Conservation (phyloP, 495 filamentous ascomycete species). For the Penicillium longicatenatum region DNA sequence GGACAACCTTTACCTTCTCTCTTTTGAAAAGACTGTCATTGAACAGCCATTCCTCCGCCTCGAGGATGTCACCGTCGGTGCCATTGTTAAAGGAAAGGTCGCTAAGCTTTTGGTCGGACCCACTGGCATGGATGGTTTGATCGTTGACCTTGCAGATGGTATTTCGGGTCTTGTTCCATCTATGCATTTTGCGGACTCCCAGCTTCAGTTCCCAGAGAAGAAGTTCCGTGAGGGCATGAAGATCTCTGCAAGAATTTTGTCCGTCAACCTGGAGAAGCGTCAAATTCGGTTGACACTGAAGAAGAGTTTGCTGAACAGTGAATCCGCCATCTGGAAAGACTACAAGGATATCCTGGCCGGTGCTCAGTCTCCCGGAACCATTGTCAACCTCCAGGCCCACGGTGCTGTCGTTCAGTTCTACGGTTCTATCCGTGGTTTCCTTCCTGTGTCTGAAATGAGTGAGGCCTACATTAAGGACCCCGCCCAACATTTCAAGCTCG, state of each 20-base stretch:
- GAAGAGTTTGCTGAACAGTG: constrained; percentile 90
- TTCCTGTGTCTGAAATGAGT: constrained; percentile 95
- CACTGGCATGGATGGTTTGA: constrained; percentile 72
- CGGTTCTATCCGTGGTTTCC: constrained; percentile 74
- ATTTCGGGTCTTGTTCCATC: constrained; percentile 86
- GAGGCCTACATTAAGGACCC: constrained; percentile 92
- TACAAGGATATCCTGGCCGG: constrained; percentile 71
- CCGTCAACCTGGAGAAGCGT: constrained; percentile 71
- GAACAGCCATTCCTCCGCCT: constrained; percentile 86
- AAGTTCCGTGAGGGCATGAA: constrained; percentile 89
- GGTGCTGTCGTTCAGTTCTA: constrained; percentile 96
- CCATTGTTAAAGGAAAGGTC: constrained; percentile 78
- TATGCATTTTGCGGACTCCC: constrained; percentile 84
- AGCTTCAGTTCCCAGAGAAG: constrained; percentile 88
- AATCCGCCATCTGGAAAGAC: constrained; percentile 69
- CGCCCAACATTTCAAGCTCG: constrained; percentile 80
- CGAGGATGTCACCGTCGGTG: constrained; percentile 83
- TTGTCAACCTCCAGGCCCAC: constrained; percentile 71
- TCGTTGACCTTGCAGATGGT: constrained; percentile 81
- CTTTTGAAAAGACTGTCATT: constrained; percentile 76
- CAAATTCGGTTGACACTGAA: constrained; percentile 89
- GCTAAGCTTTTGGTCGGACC: constrained; percentile 78
- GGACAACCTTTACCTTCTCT: constrained; percentile 84
- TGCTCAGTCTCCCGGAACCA: constrained; percentile 76
- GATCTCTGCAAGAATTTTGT: constrained; percentile 82